Evolutionary conservation across 257 asterid species (phyloP), one percentile per base, ranked within the genome.

Genomic region (Solanum pinnatisectum): DNA sequence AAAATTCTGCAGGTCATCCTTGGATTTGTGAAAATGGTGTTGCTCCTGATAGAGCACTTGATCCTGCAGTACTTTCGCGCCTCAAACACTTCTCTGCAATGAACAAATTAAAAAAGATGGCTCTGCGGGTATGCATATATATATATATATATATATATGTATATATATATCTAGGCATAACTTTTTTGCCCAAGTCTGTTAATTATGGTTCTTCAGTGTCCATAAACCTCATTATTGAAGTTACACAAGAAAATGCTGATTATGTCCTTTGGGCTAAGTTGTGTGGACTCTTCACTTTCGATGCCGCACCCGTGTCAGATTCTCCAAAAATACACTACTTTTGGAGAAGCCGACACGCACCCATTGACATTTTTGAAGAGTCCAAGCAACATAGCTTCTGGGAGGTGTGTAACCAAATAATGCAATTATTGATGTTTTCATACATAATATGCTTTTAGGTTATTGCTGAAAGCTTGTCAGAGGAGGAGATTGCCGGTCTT

Each of bases 401-500:
- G 85, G 11, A 49, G 68, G 42, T 23, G 4, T 46, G 42, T 81
- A 39, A 68, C 63, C 71, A 37, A 39, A 85, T 85, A 11, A 73
- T 86, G 56, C 84, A 73, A 46, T 49, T n/a, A 33, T 86, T 72
- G 37, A 71, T 46, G 33, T 86, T 44, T 44, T n/a, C 44, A 35
- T 39, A 27, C 77, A 81, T 81, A 76, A 76, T 89, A 81, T 92
- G 59, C 87, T 76, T 90, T 89, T 92, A 96, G 99, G 99, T 96
- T 63, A 96, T 96, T 85, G 99, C 99, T 88, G 99, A 96, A 91
- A 96, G 98, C 91, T 91, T 95, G 94, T 96, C 99, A 30, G 98
- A 95, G 90, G 98, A 96, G 91, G 99, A 96, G 92, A 96, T 96
- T 87, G 98, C 98, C 5, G 99, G 99, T 90, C 91, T 96, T 78